Conservation (phyloP, 305 asterid genomes). For the Fraxinus platypoda region DNA sequence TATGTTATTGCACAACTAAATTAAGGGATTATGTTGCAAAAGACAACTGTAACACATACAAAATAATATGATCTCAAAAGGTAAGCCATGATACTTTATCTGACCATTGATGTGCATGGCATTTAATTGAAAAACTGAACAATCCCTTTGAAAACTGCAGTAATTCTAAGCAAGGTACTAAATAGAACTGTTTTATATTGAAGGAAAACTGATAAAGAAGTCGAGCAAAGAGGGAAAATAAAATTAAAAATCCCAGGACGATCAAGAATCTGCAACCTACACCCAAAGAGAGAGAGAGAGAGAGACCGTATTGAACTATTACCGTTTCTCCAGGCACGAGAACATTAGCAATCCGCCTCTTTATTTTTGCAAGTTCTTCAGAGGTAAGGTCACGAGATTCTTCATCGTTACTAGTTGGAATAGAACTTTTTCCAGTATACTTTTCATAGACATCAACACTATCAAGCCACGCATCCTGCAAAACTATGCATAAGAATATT, state of each 20-base stretch:
- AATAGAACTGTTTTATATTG: background rate
- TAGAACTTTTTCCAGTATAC: slow-evolving; percentile 34
- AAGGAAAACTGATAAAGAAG: background rate
- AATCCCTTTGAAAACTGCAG: background rate
- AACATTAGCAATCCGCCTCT: slow-evolving; percentile 81
- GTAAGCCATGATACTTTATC: background rate
- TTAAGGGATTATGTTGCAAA: background rate
- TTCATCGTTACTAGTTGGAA: slow-evolving; percentile 36
- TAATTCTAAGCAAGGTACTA: background rate
- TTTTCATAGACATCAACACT: slow-evolving; percentile 53
- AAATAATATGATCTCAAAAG: background rate
- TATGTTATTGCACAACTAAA: background rate
- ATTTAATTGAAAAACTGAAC: background rate
- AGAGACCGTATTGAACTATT: slow-evolving; percentile 19
- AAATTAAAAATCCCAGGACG: background rate
- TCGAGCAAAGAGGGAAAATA: slow-evolving; percentile 8
- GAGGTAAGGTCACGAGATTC: slow-evolving; percentile 62
- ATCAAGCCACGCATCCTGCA: slow-evolving; percentile 99
- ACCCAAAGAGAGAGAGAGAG: background rate
- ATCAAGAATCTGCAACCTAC: background rate
- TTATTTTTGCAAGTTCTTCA: slow-evolving; percentile 73
- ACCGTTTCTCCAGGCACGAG: slow-evolving; percentile 94
- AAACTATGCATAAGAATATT: slow-evolving; percentile 23
- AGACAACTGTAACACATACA: background rate
- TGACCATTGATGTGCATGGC: background rate